Percentiles rank a stretch among this genome's conserved stretches.
These are phyloP conservation scores for Scolecobasidium constrictum DNA, from an alignment of 2,329 filamentous ascomycete species.

Conservation along the genomic window DNA sequence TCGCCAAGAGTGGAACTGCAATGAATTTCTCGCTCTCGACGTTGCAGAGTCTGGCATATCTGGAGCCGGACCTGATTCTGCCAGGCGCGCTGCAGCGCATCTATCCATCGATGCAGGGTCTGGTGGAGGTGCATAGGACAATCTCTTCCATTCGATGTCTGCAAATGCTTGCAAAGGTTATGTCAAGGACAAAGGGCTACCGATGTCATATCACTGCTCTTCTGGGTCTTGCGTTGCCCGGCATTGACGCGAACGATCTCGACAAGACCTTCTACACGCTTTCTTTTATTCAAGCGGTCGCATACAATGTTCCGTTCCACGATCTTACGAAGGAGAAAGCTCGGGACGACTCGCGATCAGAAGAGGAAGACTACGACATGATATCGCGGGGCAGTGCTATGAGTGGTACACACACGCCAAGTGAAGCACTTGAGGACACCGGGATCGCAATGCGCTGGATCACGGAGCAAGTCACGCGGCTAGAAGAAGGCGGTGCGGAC, in stretches of 20 bases:
- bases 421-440: conserved; percentile 27
- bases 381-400: conserved; percentile 6
- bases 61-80: conserved; percentile 85
- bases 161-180: conserved; percentile 83
- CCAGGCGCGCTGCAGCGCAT: conserved; percentile 91
- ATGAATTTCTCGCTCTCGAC: conserved; percentile 88
- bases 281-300: conserved; percentile 89
- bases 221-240: conserved; percentile 82
- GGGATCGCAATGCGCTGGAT: conserved; percentile 82
- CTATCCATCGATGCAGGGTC: conserved; percentile 89
- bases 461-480: conserved; percentile 82
- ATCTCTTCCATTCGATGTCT: conserved; percentile 86
- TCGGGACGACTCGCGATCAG: conserved; percentile 9
- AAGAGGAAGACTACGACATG: conserved; percentile 10
- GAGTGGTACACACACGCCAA: conserved; percentile 18
- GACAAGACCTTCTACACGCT: conserved; percentile 93
- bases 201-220: conserved; percentile 91
- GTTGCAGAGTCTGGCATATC: conserved; percentile 75
- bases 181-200: conserved; percentile 90
- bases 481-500: conserved; percentile 79
- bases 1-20: conserved; percentile 85
- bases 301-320: conserved; percentile 89
- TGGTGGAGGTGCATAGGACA: conserved; percentile 94
- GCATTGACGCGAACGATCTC: conserved; percentile 94
- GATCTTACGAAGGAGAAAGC: conserved; percentile 56